Conservation (phyloP, 2,329 filamentous ascomycete species). For the Fusarium neocosmosporiellum region DNA sequence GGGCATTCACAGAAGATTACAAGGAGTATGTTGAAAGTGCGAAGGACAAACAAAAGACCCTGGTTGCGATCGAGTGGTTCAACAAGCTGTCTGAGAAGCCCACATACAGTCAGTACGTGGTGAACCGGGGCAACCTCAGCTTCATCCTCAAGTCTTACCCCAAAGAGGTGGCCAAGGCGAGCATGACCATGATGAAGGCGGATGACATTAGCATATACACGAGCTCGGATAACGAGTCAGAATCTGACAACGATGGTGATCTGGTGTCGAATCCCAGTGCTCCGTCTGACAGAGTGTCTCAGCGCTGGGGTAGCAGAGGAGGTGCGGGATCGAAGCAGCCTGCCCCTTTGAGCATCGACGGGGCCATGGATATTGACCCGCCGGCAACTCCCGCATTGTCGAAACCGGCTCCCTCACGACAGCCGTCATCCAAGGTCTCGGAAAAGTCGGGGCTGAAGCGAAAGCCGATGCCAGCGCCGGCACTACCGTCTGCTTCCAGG, state of each 20-base stretch:
- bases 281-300: background rate
- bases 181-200: slow-evolving; percentile 18
- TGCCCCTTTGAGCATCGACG: slow-evolving; percentile 10
- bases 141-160: slow-evolving; percentile 50
- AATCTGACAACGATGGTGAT: background rate
- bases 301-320: background rate
- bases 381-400: background rate
- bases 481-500: background rate
- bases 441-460: background rate
- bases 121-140: slow-evolving; percentile 51
- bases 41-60: slow-evolving; percentile 40
- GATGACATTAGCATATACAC: slow-evolving; percentile 30
- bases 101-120: slow-evolving; percentile 45
- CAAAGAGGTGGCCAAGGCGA: slow-evolving; percentile 43
- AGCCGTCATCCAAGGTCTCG: background rate
- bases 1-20: slow-evolving; percentile 56
- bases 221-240: slow-evolving; percentile 23
- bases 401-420: background rate
- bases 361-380: slow-evolving; percentile 31
- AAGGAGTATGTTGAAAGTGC: slow-evolving; percentile 52
- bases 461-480: background rate
- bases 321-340: background rate
- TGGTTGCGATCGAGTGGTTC: slow-evolving; percentile 57
- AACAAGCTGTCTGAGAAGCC: slow-evolving; percentile 40
- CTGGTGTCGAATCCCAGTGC: background rate